Conservation (phyloP, 2,329 filamentous ascomycete genomes). For the Cercospora zeae-maydis region DNA sequence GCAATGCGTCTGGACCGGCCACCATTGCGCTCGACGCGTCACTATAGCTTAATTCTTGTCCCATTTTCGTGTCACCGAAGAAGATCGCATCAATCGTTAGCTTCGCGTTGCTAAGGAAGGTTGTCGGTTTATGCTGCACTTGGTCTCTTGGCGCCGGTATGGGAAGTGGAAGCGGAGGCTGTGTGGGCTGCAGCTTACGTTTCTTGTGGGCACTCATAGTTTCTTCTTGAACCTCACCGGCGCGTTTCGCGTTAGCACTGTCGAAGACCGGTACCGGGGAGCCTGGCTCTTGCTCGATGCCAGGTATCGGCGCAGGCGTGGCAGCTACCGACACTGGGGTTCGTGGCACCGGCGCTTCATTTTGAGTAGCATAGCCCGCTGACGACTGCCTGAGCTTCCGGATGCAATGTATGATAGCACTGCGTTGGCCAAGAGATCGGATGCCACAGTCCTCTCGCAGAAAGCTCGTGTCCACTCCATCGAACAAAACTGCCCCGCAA, state of each 20-base stretch:
- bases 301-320: constrained; percentile 12
- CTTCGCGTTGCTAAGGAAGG: constrained; percentile 23
- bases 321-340: constrained; percentile 17
- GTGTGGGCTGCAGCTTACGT: constrained; percentile 33
- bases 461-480: constrained; percentile 46
- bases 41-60: constrained; percentile 23
- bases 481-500: constrained; percentile 62
- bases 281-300: neutral
- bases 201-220: constrained; percentile 35
- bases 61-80: constrained; percentile 32
- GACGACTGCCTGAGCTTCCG: constrained; percentile 44
- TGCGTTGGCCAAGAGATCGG: constrained; percentile 55
- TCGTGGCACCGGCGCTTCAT: constrained; percentile 5
- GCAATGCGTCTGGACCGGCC: constrained; percentile 7
- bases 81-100: constrained; percentile 36
- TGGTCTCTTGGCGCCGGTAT: neutral
- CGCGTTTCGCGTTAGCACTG: constrained; percentile 22
- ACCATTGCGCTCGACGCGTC: constrained; percentile 13
- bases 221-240: constrained; percentile 29
- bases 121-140: neutral
- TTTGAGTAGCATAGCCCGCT: constrained; percentile 1
- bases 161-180: neutral
- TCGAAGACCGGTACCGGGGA: constrained; percentile 11
- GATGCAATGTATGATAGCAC: constrained; percentile 58
- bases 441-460: constrained; percentile 58